A percentile compares a stretch with the other conserved stretches of the same genome.
Evolutionary conservation across 768 basidiomycete species (phyloP).

Genomic region (Amanita subjunquillea): DNA sequence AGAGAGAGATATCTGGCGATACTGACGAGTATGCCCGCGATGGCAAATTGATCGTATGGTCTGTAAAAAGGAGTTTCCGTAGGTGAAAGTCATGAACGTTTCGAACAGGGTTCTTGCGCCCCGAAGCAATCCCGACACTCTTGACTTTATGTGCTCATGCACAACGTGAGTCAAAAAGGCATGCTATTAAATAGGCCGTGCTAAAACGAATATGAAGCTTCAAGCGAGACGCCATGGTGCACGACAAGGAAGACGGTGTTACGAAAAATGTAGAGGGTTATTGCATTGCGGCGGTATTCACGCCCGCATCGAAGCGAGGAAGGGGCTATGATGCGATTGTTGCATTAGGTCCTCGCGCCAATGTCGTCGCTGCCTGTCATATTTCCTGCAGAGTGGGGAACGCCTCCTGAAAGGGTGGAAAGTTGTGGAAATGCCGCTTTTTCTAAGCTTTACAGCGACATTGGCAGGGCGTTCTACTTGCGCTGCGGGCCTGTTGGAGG

Average conservation of each 20-base stretch:
- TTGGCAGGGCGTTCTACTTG: too few species aligned
- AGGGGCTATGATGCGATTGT: constrained; percentile 35
- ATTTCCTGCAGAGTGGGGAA: constrained; percentile 35
- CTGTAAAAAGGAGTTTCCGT: background rate
- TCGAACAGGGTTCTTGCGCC: constrained; percentile 45
- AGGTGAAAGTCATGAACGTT: background rate
- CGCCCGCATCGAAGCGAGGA: constrained; percentile 34
- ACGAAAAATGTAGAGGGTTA: constrained; percentile 26
- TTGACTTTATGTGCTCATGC: constrained; percentile 51
- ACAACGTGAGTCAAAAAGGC: constrained; percentile 33
- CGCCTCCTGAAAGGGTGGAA: too few species aligned
- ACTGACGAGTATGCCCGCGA: constrained; percentile 30
- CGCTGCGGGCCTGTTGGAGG: too few species aligned
- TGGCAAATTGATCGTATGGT: constrained; percentile 44
- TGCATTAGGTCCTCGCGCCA: constrained; percentile 41
- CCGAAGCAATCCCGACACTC: constrained; percentile 33
- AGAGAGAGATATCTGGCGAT: constrained; percentile 29
- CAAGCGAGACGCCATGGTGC: constrained; percentile 21
- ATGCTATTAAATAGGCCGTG: background rate
- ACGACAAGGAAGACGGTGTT: constrained; percentile 7
- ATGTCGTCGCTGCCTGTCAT: constrained; percentile 11
- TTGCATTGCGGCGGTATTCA: constrained; percentile 48
- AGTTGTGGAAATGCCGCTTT: too few species aligned
- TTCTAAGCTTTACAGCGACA: too few species aligned
- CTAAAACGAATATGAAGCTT: constrained; percentile 11